Evolutionary conservation across 2,329 filamentous ascomycete species (phyloP), one percentile per base, ranked within the genome.

Genomic region (Tolypocladium ophioglossoides): DNA sequence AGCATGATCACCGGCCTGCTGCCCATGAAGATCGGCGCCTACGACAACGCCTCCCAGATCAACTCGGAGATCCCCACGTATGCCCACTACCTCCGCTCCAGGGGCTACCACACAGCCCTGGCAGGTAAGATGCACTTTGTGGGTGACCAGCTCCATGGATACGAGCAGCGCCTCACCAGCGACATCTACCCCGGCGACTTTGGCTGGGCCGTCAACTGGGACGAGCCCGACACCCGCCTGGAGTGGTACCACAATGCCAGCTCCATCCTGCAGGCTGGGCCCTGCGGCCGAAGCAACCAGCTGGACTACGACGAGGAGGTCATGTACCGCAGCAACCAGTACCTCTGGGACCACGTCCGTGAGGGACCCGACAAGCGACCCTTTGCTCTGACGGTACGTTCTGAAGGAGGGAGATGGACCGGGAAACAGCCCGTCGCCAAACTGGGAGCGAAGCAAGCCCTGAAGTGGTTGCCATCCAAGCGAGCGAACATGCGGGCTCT

Each of bases 61-160:
- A 79, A 83, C 54, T 89, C 89, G 54, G 90, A 95, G 62, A 82
- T 89, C 34, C 91, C 91, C 16, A 96, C 91, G 1, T 96, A 95
- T 66, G 90, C 91, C 10, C 91, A 96, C 70, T 96, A 96, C 71
- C 77, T 96, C 53, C 87, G 91, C 51, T 78, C 82, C 44, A 84
- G 86, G 63, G 90, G 89, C 52, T 96, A 96, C 66, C 89, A 96
- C 72, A 96, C 91, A 14, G 88, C 87, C 7, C 77, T 96, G 62
- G 90, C 91, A 6, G 91, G 91, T 58, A 96, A 96, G 79, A 96
- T 96, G 91, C 91, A 96, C 72, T 96, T 96, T 68, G 87, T 95
- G 53, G 91, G 91, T 37, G 91, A 96, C 68, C 91, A 96, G 73
- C 78, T 96, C 56, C 91, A 96, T 68, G 91, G 91, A 34, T 96